Evolutionary conservation across 306 rosid species (phyloP).

Genomic region (Acacia confusa): DNA sequence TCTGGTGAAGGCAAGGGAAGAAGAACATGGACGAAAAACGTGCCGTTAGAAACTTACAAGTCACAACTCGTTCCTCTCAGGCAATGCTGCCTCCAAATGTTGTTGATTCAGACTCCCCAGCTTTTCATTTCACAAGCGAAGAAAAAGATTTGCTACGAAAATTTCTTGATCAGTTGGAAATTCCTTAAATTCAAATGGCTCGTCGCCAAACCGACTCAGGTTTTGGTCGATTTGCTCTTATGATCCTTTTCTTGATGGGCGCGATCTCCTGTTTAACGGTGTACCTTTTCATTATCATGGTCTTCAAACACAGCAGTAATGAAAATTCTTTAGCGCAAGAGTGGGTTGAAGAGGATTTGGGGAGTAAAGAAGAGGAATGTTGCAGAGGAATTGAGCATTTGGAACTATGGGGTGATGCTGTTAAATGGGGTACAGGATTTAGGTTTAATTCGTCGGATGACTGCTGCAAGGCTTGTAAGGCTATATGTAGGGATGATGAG

Average conservation of each 20-base stretch:
- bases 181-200: conserved; percentile 52
- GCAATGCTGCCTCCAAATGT: conserved; percentile 20
- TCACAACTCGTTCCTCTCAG: not conserved
- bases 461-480: conserved; percentile 70
- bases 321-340: conserved; percentile 18
- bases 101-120: not conserved
- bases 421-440: conserved; percentile 68
- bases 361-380: conserved; percentile 27
- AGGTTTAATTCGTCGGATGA: conserved; percentile 62
- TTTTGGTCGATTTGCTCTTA: conserved; percentile 47
- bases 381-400: conserved; percentile 66
- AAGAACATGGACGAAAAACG: not conserved
- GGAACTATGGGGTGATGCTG: conserved; percentile 85
- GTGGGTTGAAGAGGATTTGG: conserved; percentile 7
- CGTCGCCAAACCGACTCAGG: conserved; percentile 64
- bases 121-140: not conserved
- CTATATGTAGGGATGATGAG: conserved; percentile 49
- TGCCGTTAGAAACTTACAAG: not conserved
- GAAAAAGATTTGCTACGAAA: not conserved
- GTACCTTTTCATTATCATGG: conserved; percentile 40
- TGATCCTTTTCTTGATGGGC: conserved; percentile 54
- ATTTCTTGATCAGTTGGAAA: conserved; percentile 30
- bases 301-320: conserved; percentile 9
- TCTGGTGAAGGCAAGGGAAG: not conserved
- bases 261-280: conserved; percentile 55